Evolutionary conservation across 129 eudicot genomes (phyloP).

Genomic region (Flaveria linearis): DNA sequence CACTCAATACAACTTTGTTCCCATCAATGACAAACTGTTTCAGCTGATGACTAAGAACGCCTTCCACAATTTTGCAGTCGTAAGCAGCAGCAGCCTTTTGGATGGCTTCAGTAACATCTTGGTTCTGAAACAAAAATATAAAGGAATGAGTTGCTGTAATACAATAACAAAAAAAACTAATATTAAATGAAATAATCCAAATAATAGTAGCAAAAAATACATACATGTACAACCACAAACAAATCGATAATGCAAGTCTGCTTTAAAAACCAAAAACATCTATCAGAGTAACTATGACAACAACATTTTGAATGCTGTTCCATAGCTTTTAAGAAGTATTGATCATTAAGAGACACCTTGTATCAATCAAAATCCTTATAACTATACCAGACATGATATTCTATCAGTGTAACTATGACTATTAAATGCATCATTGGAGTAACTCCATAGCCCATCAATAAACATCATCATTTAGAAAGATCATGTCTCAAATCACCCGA

Average conservation of each 20-base stretch:
- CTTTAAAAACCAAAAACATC: neutral
- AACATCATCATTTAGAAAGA: conserved; percentile 51
- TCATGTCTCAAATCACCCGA: neutral
- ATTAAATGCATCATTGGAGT: conserved; percentile 48
- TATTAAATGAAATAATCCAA: neutral
- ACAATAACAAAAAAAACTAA: neutral
- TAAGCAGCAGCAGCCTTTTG: conserved; percentile 93
- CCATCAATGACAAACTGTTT: conserved; percentile 97
- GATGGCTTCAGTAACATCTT: conserved; percentile 87
- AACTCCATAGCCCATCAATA: conserved; percentile 45
- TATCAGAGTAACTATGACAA: conserved; percentile 57
- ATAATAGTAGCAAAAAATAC: too few relatives aligned
- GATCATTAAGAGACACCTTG: conserved; percentile 34
- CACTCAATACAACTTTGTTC: conserved; percentile 84
- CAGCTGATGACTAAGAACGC: conserved; percentile 89
- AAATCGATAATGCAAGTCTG: neutral
- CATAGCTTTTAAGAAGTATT: conserved; percentile 39
- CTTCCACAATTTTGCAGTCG: conserved; percentile 93
- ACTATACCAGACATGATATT: conserved; percentile 22
- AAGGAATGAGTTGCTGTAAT: neutral
- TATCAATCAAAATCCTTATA: neutral
- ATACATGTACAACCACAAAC: neutral
- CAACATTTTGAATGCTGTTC: conserved; percentile 41
- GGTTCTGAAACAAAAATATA: conserved; percentile 47
- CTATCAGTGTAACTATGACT: conserved; percentile 78